Evolutionary conservation across 1,284 basidiomycete species (phyloP), one percentile per base, ranked within the genome.

Genomic region (Filobasidium uniguttulatum): DNA sequence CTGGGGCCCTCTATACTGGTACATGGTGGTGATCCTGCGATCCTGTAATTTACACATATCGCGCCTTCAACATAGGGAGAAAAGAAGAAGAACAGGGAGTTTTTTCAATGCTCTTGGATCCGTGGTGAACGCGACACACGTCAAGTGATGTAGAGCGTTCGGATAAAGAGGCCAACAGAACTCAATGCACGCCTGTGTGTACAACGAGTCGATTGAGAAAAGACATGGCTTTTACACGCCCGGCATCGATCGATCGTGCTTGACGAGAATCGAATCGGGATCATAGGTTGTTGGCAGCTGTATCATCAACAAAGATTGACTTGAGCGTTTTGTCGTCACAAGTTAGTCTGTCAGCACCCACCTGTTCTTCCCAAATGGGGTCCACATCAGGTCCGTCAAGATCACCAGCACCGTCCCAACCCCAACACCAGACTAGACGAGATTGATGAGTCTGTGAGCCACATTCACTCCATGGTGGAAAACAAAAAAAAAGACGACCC

Each of bases 361-460:
- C 40, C 40, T 43, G 83, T 28, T 67, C 62, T 66, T 94, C 90
- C 90, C 90, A 96, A 55, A 96, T 83, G 6, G 90, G 90, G 61
- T 94, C 90, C 3, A 94, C 53, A 56, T 70, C 87, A 0, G 87
- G 88, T 38, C 87, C 89, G 56, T 93, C 90, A 22, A 96, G 75
- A 64, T 94, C 90, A 40, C 90, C 90, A 2, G 90, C 90, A 31
- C 90, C 90, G 63, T 96, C 90, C 90, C 90, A 96, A 20, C 90
- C 90, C 90, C 90, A 94, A 65, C 89, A 94, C 89, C 89, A 94
- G 7, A 93, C 89, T n/a, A n/a, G n/a, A 90, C 33, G 19, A 28
- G 23, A 46, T 26, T 14, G 20, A 12, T 22, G 10, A 35, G 15
- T 5, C 40, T 31, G 23, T 43, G 9, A 15, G 5, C 14, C 15